Percentiles rank a stretch among this genome's conserved stretches.
These are phyloP conservation scores for Pseudocercospora cruenta DNA, from an alignment of 2,329 filamentous ascomycete genomes.

Conservation along the genomic window DNA sequence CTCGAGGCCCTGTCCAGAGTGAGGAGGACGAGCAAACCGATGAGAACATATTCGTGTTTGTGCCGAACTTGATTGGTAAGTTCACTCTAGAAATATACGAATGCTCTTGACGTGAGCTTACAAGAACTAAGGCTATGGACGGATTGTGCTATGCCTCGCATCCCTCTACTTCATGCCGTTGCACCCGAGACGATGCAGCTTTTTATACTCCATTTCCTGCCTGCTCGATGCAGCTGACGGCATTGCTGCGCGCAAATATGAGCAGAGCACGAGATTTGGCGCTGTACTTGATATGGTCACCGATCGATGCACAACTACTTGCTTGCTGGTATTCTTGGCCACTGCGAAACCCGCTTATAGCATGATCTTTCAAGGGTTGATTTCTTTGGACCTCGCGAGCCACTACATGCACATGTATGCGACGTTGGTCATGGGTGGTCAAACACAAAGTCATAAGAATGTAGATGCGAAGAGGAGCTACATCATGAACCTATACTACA, in stretches of 20 bases:
- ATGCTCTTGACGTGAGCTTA: slow-evolving; percentile 3
- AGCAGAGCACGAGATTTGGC: slow-evolving; percentile 93
- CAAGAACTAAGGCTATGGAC: slow-evolving; percentile 49
- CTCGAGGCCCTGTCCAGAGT: slow-evolving; percentile 19
- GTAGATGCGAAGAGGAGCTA: slow-evolving; percentile 85
- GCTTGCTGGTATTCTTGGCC: slow-evolving; percentile 89
- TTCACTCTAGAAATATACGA: background rate
- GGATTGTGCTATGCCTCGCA: slow-evolving; percentile 68
- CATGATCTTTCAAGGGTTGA: slow-evolving; percentile 90
- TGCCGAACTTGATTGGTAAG: slow-evolving; percentile 57
- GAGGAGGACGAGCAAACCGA: slow-evolving; percentile 33
- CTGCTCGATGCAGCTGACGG: slow-evolving; percentile 94
- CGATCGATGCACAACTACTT: slow-evolving; percentile 94
- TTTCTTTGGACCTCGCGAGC: slow-evolving; percentile 88
- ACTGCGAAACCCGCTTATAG: slow-evolving; percentile 94
- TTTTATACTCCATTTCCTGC: slow-evolving; percentile 91
- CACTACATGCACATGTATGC: slow-evolving; percentile 99
- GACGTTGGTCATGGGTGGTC: slow-evolving; percentile 83
- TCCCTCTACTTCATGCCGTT: slow-evolving; percentile 99
- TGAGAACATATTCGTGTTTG: slow-evolving; percentile 60
- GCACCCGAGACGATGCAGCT: slow-evolving; percentile 91
- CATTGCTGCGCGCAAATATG: slow-evolving; percentile 81
- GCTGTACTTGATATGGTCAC: slow-evolving; percentile 99
- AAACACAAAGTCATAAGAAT: slow-evolving; percentile 84
- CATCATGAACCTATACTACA: slow-evolving; percentile 94